Percentiles rank a stretch among this genome's conserved stretches.
Conservation (phyloP, 192 early-diverging fungal species). For the Lobosporangium transversale region DNA sequence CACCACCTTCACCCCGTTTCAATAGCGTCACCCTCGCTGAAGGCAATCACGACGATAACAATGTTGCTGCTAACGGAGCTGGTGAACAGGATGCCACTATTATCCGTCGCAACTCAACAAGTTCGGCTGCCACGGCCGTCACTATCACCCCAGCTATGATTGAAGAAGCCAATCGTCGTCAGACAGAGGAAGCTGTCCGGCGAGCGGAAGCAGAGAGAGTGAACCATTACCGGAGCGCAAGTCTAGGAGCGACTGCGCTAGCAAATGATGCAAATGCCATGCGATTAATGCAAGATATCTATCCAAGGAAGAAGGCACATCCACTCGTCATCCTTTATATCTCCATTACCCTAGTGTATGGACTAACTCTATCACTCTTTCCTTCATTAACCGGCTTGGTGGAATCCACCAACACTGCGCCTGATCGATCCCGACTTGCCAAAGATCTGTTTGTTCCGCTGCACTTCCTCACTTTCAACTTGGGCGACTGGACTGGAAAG, state of each 20-base stretch:
- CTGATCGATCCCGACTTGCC: slow-evolving; percentile 43
- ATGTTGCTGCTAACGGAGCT: background rate
- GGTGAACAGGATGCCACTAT: background rate
- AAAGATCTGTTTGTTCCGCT: slow-evolving; percentile 73
- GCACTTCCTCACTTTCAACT: slow-evolving; percentile 78
- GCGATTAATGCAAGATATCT: slow-evolving; percentile 39
- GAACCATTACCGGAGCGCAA: slow-evolving; percentile 25
- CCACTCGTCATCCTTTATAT: slow-evolving; percentile 53
- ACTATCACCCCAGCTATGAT: slow-evolving; percentile 50
- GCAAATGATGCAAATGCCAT: slow-evolving; percentile 24
- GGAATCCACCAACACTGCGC: slow-evolving; percentile 60
- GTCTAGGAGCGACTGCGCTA: slow-evolving; percentile 22
- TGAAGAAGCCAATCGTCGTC: slow-evolving; percentile 26
- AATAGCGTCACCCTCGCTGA: too few relatives aligned
- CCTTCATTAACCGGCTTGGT: slow-evolving; percentile 80
- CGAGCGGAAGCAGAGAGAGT: slow-evolving; percentile 13
- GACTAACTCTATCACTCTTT: slow-evolving; percentile 76
- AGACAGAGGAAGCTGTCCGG: slow-evolving; percentile 19
- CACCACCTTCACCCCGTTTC: slow-evolving; percentile 21
- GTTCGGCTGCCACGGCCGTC: slow-evolving; percentile 25
- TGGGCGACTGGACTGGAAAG: slow-evolving; percentile 79
- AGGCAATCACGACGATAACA: too few relatives aligned
- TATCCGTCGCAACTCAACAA: slow-evolving; percentile 34
- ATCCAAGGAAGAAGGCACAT: slow-evolving; percentile 38
- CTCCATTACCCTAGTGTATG: slow-evolving; percentile 67